Base-by-base conservation (phyloP, 2,329 filamentous ascomycete species). In the Triangularia setosa region DNA sequence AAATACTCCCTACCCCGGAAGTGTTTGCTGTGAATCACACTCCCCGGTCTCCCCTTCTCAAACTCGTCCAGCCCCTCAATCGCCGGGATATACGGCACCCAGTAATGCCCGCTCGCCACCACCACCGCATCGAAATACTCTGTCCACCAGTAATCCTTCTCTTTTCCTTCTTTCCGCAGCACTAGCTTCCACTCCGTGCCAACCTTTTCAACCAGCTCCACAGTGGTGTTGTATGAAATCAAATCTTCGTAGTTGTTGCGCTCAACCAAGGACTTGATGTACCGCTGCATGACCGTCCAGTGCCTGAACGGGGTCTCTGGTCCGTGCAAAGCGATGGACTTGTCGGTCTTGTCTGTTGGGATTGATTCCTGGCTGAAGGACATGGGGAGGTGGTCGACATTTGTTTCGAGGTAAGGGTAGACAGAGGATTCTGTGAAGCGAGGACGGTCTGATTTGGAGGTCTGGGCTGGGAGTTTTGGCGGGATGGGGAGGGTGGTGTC, bases 321-420 rank as follows among this genome's bases (percentile, higher is more conserved):
- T 0, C 87, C 87, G 65, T 90, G 84, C 25, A 81, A 71, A 24
- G 75, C 67, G 60, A 83, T 75, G 18, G 78, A 79, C 63, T 73
- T 73, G 53, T 79, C 70, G 14, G 78, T 79, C 25, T 76, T 72
- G 53, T 78, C 73, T 1, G 71, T 71, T 0, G 83, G 79, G 24
- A 87, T 83, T 0, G 77, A 75, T 64, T 87, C 84, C 61, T 82
- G 79, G 1, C 79, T 83, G 72, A 84, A 90, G 16, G 81, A 78
- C 88, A 90, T 90, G 0, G 84, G 78, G 1, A 80, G 70, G 5
- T 78, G 77, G 66, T 84, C 81, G 53, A 90, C 83, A 67, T 90
- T 90, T 2, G 86, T 90, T 71, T 90, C 85, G n/a, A 90, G 75
- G 21, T 83, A 82, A 0, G 85, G 84, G 68, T 89, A 89, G 18